phyloP scores from a whole-genome alignment of 345 rosid genomes.

The Moricandia moricandioides region DNA sequence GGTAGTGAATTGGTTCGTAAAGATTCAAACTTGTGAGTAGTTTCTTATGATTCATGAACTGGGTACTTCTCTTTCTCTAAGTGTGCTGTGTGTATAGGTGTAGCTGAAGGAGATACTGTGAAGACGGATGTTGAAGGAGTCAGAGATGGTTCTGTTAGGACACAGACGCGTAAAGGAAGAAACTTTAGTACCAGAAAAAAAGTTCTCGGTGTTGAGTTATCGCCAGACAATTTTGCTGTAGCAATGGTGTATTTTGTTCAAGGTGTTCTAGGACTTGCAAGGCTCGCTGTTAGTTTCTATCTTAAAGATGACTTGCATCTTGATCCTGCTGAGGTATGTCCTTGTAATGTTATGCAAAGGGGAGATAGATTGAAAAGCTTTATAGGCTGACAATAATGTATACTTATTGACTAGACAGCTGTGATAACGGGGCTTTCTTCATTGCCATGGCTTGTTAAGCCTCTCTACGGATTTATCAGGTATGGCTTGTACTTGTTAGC shows the following conservation, averaged over 20 bases:
- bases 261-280: constrained; percentile 92
- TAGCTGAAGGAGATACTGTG: constrained; percentile 52
- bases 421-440: constrained; percentile 89
- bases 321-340: constrained; percentile 86
- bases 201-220: constrained; percentile 71
- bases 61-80: not conserved
- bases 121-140: constrained; percentile 46
- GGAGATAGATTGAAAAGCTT: not conserved
- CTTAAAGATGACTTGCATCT: constrained; percentile 92
- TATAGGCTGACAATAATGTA: constrained; percentile 48
- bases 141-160: constrained; percentile 38
- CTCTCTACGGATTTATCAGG: constrained; percentile 94
- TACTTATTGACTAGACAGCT: constrained; percentile 82
- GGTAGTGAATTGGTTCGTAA: not conserved
- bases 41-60: too few relatives aligned
- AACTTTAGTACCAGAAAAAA: constrained; percentile 36
- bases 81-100: constrained; percentile 34
- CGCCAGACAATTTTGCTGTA: constrained; percentile 90
- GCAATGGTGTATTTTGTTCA: constrained; percentile 99
- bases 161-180: constrained; percentile 43
- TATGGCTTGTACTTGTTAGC: constrained; percentile 25
- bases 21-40: not conserved
- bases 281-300: constrained; percentile 93
- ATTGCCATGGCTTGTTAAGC: constrained; percentile 95
- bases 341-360: too few relatives aligned